Base-by-base conservation (phyloP, 169 alveolate genomes). In the Plasmodium ovale region DNA sequence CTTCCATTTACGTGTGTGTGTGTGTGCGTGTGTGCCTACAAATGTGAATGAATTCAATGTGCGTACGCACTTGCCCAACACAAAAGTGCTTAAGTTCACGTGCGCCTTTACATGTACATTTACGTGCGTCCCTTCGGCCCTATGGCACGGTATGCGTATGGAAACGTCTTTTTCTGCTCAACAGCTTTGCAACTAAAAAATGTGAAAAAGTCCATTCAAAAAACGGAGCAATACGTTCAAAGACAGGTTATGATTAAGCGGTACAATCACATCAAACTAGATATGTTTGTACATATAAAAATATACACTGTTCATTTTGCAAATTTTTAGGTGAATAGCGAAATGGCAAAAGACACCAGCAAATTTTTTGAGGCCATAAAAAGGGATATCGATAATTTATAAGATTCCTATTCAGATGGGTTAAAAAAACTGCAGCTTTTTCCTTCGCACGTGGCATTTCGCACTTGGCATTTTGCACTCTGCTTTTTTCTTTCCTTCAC, bases 151-250 rank as follows among this genome's bases (percentile, higher is more conserved):
- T 25, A 72, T 42, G 39, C 53, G 37, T 25, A 21, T 51, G 31
- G 14, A 82, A 16, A 31, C 31, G 9, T n/a, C 4, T 7, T 19
- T n/a, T 51, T 21, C 33, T 47, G 16, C 47, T 7, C 35, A 29
- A 68, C 72, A 84, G 91, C 91, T 37, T 29, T 68, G 56, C 73
- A 67, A 62, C 60, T 84, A 49, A 84, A 84, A 68, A 68, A 68
- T 44, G 91, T 84, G 44, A 84, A 84, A 31, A 56, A 58, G 54
- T 84, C 91, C 12, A 47, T 84, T 42, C 65, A 68, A 27, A 69
- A 68, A 53, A 53, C 91, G 56, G 91, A 84, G 47, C 25, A 44
- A n/a, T 69, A 56, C 68, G 25, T 84, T 4, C 73, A 68, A 25
- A 39, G 21, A 68, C 51, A 68, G 64, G 91, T 84, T 67, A 14